Evolutionary conservation across 495 filamentous ascomycete species (phyloP), one percentile per base, ranked within the genome.

Genomic region (Chaetomium tenue): DNA sequence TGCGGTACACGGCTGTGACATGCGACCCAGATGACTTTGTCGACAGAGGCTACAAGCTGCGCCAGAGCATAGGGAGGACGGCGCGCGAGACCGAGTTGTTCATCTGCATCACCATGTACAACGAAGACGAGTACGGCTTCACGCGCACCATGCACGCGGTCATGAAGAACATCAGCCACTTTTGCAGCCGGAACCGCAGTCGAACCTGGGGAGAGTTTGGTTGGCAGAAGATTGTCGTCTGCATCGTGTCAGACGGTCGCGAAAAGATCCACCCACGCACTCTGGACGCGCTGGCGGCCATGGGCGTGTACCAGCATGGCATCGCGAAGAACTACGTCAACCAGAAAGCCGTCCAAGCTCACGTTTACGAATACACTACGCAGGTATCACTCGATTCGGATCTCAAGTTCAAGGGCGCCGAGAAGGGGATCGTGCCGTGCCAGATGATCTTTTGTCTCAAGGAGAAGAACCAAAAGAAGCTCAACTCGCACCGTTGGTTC

Each of bases 1-100:
- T 98, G 95, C 89, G 95, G n/a, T 99, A 99, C 72, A 98, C 95
- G 37, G 95, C 95, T n/a, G 94, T 97, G 42, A 99, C 95, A 1
- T 97, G 93, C 71, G 95, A 99, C 72, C 95, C 95, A 0, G 93
- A 98, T 73, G 93, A 99, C 71, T 99, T 95, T 67, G 88, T 90
- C 0, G 81, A 85, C 18, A 82, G 86, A 57, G 93, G 94, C 0
- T 99, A 98, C 79, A 94, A 95, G 75, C 75, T 99, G 69, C 89
- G 95, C n/a, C 95, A 98, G 76, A 93, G 95, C 73, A 91, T 98
- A 61, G 91, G 91, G 6, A 84, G 77, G 58, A 97, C 91, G 0
- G 78, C 85, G 40, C 84, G 95, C 63, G 94, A 99, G 74, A 99
- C 95, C n/a, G 95, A 99, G 74, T 78, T 99, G 30, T 94, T 99